These are phyloP conservation scores for Aspergillus alliaceus DNA, from an alignment of 2,329 filamentous ascomycete species.

Conservation along the genomic window DNA sequence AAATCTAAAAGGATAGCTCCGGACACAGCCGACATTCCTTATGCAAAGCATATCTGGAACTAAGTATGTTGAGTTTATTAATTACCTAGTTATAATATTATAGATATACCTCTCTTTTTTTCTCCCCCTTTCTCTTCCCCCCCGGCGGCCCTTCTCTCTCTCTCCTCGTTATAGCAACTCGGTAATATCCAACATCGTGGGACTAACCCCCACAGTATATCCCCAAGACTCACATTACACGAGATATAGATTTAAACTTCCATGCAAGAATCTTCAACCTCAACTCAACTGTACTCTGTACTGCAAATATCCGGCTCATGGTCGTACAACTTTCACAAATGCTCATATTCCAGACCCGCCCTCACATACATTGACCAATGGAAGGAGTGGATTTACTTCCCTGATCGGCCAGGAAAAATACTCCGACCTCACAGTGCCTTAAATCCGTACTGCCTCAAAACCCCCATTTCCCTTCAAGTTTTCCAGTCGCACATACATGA, in stretches of 20 bases:
- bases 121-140: too few relatives aligned
- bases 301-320: too few relatives aligned
- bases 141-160: too few relatives aligned
- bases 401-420: not conserved
- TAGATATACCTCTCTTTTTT: not conserved
- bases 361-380: not conserved
- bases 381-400: not conserved
- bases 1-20: not conserved
- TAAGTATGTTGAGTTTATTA: not conserved
- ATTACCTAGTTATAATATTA: not conserved
- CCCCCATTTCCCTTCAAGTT: not conserved
- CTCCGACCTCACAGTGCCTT: not conserved
- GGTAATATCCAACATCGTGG: too few relatives aligned
- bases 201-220: too few relatives aligned
- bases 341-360: too few relatives aligned
- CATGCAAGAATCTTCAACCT: not conserved
- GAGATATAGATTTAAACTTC: conserved; percentile 8
- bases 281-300: too few relatives aligned
- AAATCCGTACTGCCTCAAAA: not conserved
- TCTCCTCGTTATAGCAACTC: too few relatives aligned
- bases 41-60: not conserved
- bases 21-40: not conserved
- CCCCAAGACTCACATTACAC: too few relatives aligned
- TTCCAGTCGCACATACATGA: not conserved
- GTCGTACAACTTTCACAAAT: too few relatives aligned